Percentiles rank a stretch among this genome's conserved stretches.
These are phyloP conservation scores for Colletotrichum euphorbiae DNA, from an alignment of 2,329 filamentous ascomycete species.

Conservation along the genomic window DNA sequence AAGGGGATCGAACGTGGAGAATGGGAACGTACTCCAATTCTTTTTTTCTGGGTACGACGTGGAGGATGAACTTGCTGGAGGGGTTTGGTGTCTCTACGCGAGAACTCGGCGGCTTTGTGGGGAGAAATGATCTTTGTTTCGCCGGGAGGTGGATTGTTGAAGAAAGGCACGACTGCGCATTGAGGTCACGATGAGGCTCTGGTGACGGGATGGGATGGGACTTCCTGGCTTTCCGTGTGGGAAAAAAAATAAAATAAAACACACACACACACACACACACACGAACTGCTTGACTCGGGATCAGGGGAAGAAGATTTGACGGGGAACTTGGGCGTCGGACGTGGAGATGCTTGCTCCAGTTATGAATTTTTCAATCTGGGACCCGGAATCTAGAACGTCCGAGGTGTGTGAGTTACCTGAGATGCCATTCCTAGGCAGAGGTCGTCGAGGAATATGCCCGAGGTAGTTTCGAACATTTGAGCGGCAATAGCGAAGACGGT, in stretches of 20 bases:
- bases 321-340: neutral
- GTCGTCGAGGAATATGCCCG: neutral
- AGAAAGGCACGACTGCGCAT: neutral
- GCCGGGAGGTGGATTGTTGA: no score
- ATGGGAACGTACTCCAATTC: no score
- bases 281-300: no score
- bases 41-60: neutral
- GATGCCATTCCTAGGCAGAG: neutral
- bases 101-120: slow-evolving; percentile 35
- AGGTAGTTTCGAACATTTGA: slow-evolving; percentile 30
- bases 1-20: no score
- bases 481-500: neutral
- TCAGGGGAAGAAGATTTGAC: neutral
- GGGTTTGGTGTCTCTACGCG: no score
- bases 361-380: slow-evolving; percentile 12
- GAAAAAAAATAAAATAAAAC: no score
- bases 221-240: neutral
- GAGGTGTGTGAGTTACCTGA: slow-evolving; percentile 8
- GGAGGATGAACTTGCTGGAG: neutral
- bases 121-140: neutral
- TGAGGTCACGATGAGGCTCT: slow-evolving; percentile 29
- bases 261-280: no score
- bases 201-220: neutral
- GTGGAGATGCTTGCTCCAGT: slow-evolving; percentile 9
- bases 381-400: slow-evolving; percentile 25